A percentile compares a stretch with the other conserved stretches of the same genome.
phyloP scores from a whole-genome alignment of 257 asterid species.

The Lycium ferocissimum region DNA sequence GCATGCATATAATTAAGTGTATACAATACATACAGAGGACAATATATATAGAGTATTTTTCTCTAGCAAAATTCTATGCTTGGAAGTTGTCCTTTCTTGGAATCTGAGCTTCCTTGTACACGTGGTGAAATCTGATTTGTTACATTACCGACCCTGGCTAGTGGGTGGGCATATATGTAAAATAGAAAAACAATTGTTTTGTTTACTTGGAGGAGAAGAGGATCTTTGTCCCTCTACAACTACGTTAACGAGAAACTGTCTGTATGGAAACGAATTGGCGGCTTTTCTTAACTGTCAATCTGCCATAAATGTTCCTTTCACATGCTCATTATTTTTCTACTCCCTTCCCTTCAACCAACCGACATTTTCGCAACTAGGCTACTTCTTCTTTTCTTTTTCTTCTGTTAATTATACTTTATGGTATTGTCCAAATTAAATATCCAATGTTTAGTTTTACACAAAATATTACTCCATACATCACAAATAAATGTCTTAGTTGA shows the following conservation, averaged over 20 bases:
- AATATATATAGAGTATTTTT: conserved; percentile 3
- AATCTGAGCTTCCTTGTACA: conserved; percentile 51
- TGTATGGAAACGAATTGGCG: conserved; percentile 41
- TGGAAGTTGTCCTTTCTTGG: conserved; percentile 43
- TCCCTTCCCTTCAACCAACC: not conserved
- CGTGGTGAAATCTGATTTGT: conserved; percentile 46
- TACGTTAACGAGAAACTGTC: conserved; percentile 27
- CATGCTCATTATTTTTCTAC: conserved; percentile 34
- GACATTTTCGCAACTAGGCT: too few species aligned
- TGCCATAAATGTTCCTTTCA: conserved; percentile 47
- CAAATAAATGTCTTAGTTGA: too few species aligned
- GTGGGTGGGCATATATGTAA: not conserved
- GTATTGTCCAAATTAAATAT: too few species aligned
- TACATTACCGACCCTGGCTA: conserved; percentile 35
- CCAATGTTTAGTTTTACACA: not conserved
- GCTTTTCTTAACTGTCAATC: conserved; percentile 46
- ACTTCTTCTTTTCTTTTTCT: too few species aligned
- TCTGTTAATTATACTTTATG: too few species aligned
- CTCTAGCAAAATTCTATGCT: conserved; percentile 28
- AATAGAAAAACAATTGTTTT: not conserved
- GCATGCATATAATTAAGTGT: not conserved
- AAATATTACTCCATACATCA: not conserved
- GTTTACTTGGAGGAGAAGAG: conserved; percentile 3
- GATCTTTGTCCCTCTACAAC: conserved; percentile 31
- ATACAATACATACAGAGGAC: conserved; percentile 23